These are phyloP conservation scores for Plasmodium berghei DNA, from an alignment of 169 alveolate genomes.

Conservation along the genomic window DNA sequence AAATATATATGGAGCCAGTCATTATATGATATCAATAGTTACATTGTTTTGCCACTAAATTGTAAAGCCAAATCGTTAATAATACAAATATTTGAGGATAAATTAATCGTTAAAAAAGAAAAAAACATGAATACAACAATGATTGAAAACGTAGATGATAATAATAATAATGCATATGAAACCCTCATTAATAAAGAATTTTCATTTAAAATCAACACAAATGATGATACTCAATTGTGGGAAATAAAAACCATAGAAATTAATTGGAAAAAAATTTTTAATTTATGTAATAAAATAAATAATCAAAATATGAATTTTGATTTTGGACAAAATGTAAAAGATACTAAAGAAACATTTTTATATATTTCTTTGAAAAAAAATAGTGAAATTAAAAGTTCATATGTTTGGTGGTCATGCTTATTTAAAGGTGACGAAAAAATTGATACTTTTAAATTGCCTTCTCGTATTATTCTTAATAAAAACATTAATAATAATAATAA, in stretches of 20 bases:
- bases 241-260: slow-evolving; percentile 65
- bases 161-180: background rate
- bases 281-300: slow-evolving; percentile 58
- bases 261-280: slow-evolving; percentile 47
- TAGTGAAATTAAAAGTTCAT: slow-evolving; percentile 44
- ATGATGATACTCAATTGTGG: slow-evolving; percentile 77
- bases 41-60: slow-evolving; percentile 40
- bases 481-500: slow-evolving; percentile 19
- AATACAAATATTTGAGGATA: slow-evolving; percentile 57
- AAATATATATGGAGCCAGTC: slow-evolving; percentile 71
- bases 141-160: background rate
- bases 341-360: slow-evolving; percentile 74
- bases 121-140: background rate
- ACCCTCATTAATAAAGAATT: slow-evolving; percentile 40
- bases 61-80: slow-evolving; percentile 63
- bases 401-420: slow-evolving; percentile 73
- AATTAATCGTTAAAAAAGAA: slow-evolving; percentile 39
- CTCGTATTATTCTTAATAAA: slow-evolving; percentile 20
- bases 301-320: slow-evolving; percentile 40
- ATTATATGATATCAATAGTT: slow-evolving; percentile 27
- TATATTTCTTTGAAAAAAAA: slow-evolving; percentile 65
- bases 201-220: slow-evolving; percentile 35
- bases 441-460: slow-evolving; percentile 35
- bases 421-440: slow-evolving; percentile 45
- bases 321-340: slow-evolving; percentile 21